Percentiles rank a stretch among this genome's conserved stretches.
Evolutionary conservation across 805 yeast species (phyloP).

Genomic region (Ogataea ganodermae): DNA sequence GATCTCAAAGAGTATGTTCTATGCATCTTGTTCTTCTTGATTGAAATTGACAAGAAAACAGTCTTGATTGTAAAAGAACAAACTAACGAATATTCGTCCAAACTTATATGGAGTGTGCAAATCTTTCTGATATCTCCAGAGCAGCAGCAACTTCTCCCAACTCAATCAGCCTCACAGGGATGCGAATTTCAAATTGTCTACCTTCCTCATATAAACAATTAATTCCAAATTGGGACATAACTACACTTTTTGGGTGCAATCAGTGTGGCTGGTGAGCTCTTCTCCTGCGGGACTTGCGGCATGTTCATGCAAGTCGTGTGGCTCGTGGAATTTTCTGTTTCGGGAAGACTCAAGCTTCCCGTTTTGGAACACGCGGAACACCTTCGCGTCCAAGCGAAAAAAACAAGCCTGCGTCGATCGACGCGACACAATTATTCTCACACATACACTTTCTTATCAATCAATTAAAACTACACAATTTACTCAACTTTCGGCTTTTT

Average conservation of each 20-base stretch:
- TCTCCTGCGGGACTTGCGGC: constrained; percentile 1
- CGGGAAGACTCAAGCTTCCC: constrained; percentile 22
- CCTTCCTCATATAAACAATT: constrained; percentile 20
- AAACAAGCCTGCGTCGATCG: constrained; percentile 1
- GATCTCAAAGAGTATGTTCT: constrained; percentile 96
- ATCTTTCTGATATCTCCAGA: background rate
- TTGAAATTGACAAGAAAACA: background rate
- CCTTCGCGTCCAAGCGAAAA: background rate
- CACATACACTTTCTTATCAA: background rate
- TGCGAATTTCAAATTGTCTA: constrained; percentile 16
- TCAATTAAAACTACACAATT: background rate
- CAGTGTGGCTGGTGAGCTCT: constrained; percentile 4
- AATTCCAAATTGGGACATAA: constrained; percentile 17
- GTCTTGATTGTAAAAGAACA: background rate
- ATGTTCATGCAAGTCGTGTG: constrained; percentile 3
- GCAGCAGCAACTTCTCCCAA: constrained; percentile 8
- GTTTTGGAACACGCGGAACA: constrained; percentile 12
- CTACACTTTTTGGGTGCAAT: background rate
- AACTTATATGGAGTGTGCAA: constrained; percentile 2
- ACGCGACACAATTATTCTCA: background rate
- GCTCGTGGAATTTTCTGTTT: constrained; percentile 15
- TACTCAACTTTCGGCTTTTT: constrained; percentile 13
- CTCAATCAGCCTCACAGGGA: constrained; percentile 13
- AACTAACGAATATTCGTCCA: background rate
- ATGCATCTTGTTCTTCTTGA: constrained; percentile 52